Conservation (phyloP, 805 yeast genomes). For the Yamadazyma laniorum region DNA sequence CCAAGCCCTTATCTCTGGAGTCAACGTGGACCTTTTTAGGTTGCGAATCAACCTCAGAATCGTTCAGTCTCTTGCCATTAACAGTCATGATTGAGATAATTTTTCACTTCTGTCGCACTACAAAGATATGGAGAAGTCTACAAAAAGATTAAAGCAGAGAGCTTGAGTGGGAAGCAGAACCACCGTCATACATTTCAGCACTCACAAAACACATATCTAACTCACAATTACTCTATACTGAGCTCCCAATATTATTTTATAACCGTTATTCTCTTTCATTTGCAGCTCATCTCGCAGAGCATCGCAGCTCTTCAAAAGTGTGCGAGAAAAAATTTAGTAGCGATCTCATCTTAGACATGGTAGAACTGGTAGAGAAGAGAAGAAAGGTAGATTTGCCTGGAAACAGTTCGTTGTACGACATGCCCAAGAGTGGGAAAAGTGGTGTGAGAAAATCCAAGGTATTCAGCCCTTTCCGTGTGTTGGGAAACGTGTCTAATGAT, state of each 20-base stretch:
- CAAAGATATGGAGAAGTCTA: background rate
- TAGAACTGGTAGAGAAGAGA: conserved; percentile 31
- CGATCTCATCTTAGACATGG: conserved; percentile 16
- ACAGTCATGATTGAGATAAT: conserved; percentile 2
- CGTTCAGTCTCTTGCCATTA: conserved; percentile 6
- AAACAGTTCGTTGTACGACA: too few species aligned
- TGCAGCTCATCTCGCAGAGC: conserved; percentile 1
- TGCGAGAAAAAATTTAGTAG: conserved; percentile 1
- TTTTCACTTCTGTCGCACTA: background rate
- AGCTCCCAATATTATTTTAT: too few species aligned
- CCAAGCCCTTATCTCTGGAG: conserved; percentile 51
- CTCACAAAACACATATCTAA: too few species aligned
- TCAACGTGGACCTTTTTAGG: conserved; percentile 11
- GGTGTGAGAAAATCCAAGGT: conserved; percentile 37
- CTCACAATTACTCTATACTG: too few species aligned
- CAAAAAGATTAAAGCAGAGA: too few species aligned
- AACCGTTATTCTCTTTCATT: background rate
- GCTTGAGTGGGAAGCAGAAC: too few species aligned
- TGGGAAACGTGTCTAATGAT: conserved; percentile 88
- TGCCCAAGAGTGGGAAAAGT: background rate
- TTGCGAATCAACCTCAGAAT: conserved; percentile 6
- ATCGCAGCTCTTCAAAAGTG: conserved; percentile 8
- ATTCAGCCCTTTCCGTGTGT: conserved; percentile 79
- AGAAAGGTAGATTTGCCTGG: conserved; percentile 21
- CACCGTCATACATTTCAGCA: too few species aligned